Base-by-base conservation (phyloP, 2,329 filamentous ascomycete species). In the Colletotrichum ledebouriae region DNA sequence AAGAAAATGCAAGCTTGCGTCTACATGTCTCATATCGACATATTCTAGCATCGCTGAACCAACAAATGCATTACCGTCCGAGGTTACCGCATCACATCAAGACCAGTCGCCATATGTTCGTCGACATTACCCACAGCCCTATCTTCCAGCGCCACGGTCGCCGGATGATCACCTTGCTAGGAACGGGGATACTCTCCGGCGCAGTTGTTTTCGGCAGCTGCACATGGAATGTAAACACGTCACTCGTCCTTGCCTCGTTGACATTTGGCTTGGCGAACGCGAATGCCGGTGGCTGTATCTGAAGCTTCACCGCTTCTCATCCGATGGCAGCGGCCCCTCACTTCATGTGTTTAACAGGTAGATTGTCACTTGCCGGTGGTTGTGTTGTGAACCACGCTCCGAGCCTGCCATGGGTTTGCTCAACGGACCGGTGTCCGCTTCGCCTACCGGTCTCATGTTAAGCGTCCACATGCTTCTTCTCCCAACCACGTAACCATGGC, bases 391-490 rank as follows among this genome's bases (percentile, higher is more conserved):
- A 44, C 37, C 39, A 13, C 6, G 15, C 29, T 46, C 59, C 17
- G 20, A 60, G 42, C 29, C 25, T 39, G 29, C 29, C 64, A 52
- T 12, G 25, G 37, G 59, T 12, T 15, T 46, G 59, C 47, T 50
- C 41, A 37, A 39, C 42, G 46, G 46, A 17, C 52, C 47, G 59
- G 50, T 20, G 29, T 9, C 29, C 6, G 29, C 59, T 67, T 63
- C 63, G 4, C n/a, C 25, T 47, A 22, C 22, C 33, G 22, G 33
- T 12, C 44, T 11, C 22, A n/a, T 6, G 4, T 33, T 22, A 25
- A 41, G 34, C 59, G 37, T 56, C 12, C 44, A 41, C 34, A 9
- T 20, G 17, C 49, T 66, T 56, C 33, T 49, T 42, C 49, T 20
- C 37, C 20, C 46, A 5, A 13, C 44, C n/a, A 39, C 44, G 10